phyloP scores from a whole-genome alignment of 2,329 filamentous ascomycete species.

The Aspergillus versicolor region DNA sequence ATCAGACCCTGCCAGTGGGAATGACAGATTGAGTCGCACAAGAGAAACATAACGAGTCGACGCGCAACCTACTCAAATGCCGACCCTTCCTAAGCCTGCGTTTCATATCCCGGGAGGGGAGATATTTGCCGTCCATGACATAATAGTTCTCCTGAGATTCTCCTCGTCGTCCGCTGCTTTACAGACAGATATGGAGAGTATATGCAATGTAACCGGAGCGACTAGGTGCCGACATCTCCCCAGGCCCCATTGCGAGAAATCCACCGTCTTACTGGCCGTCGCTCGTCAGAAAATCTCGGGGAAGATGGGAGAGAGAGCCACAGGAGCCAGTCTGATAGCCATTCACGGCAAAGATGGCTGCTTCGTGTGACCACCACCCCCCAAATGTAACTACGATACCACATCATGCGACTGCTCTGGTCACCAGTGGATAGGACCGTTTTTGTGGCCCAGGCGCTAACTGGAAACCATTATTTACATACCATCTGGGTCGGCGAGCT shows the following conservation, averaged over 20 bases:
- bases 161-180: not conserved
- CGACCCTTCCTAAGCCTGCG: not conserved
- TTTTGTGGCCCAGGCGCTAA: not conserved
- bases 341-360: conserved; percentile 2
- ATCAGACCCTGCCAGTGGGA: not conserved
- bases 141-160: conserved; percentile 1
- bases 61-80: conserved; percentile 2
- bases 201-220: conserved; percentile 22
- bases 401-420: conserved; percentile 11
- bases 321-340: conserved; percentile 5
- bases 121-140: not conserved
- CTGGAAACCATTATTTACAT: not conserved
- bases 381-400: conserved; percentile 17
- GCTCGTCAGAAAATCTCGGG: not conserved
- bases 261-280: conserved; percentile 5
- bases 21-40: conserved; percentile 3
- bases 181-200: not conserved
- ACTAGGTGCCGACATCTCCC: conserved; percentile 6
- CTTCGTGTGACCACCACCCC: conserved; percentile 13
- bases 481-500: not conserved
- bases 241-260: not conserved
- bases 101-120: conserved; percentile 1
- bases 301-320: not conserved
- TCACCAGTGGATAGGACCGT: conserved; percentile 1
- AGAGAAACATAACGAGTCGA: conserved; percentile 4